Evolutionary conservation across 73 alveolate species (phyloP).

Genomic region (Tetrahymena thermophila): DNA sequence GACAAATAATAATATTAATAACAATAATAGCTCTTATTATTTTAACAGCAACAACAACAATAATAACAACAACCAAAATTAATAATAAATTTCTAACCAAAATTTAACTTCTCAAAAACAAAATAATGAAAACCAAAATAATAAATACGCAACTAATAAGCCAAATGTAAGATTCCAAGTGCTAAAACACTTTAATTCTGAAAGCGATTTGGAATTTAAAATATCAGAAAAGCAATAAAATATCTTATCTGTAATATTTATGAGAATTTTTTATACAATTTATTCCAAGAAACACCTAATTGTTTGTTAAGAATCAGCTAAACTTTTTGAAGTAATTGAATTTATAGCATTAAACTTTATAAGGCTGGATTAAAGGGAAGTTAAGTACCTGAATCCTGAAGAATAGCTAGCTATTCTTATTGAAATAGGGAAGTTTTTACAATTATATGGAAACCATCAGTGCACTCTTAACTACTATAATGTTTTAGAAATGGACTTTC

Average conservation of each 20-base stretch:
- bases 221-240: not conserved
- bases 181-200: not conserved
- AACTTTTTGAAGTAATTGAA: not conserved
- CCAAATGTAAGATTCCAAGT: not conserved
- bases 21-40: not conserved
- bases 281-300: not conserved
- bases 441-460: not conserved
- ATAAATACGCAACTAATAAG: not conserved
- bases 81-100: too few relatives aligned
- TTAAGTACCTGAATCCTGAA: not conserved
- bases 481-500: not conserved
- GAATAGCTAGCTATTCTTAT: not conserved
- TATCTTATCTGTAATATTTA: not conserved
- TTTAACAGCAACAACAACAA: not conserved
- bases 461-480: not conserved
- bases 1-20: not conserved
- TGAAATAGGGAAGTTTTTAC: not conserved
- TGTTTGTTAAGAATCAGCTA: not conserved
- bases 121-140: not conserved
- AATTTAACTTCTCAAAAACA: not conserved
- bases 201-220: not conserved
- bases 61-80: too few relatives aligned
- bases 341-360: not conserved
- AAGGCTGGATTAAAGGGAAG: not conserved
- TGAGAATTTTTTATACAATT: not conserved